Evolutionary conservation across 148 eudicot species (phyloP), one percentile per base, ranked within the genome.

Genomic region (Dianthus caryophyllus): DNA sequence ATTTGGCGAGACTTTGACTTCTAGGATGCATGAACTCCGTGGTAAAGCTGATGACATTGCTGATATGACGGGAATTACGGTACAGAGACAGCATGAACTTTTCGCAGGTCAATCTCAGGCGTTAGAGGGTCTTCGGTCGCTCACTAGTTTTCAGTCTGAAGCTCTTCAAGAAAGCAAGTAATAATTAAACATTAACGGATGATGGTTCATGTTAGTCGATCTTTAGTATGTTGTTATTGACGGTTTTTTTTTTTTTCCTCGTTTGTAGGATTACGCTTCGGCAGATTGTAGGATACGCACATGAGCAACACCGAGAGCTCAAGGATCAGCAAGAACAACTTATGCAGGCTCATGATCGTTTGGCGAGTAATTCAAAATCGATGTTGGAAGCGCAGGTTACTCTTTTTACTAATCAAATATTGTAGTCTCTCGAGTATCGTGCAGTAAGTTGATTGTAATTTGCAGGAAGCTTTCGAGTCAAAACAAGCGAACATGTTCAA

Each of bases 161-260:
- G 96, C 92, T 68, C 84, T 91, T 55, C 82, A 84, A 73, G 92
- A 91, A 47, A 91, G 96, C 88, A 88, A 90, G 97, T 88, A 75
- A 33, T 33, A 41, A 41, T 13, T 41, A 9, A 41, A 41, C 1
- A 1, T 41, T 41, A 2, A 3, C 44, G 10, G 6, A 15, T 47
- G 51, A 47, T 14, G 51, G 53, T 49, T 50, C 24, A 18, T 50
- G 54, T n/a, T 50, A n/a, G 52, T 50, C 22, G 24, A 33, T 33
- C 4, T 33, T 33, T 33, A 33, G 38, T 13, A n/a, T 67, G 3
- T 15, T 26, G 15, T 53, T 12, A 21, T 18, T 68, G 52, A 53
- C 14, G 9, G n/a, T n/a, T n/a, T 5, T 29, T 13, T 47, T 33
- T 5, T 18, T 13, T 47, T 69, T 57, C 9, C 10, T 16, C 15